Evolutionary conservation across 1,284 basidiomycete genomes (phyloP), one percentile per base, ranked within the genome.

Genomic region (Vanrija sp.): DNA sequence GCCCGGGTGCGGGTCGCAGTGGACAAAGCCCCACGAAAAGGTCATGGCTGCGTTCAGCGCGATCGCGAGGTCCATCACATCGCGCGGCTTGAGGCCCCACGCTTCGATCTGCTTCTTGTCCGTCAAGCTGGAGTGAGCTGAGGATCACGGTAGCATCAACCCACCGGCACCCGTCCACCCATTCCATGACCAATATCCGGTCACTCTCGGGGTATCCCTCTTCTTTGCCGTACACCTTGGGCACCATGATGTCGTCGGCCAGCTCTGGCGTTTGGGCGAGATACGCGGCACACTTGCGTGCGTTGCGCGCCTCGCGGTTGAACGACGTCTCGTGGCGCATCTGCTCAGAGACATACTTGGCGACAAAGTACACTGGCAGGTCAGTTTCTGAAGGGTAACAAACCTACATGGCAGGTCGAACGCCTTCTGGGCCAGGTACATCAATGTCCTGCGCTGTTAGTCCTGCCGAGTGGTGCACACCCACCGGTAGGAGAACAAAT

Each of bases 1-100:
- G 2, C 89, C 91, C 0, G 83, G 83, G 64, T 83, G 77, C 2
- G 86, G 86, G 66, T 79, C 78, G 52, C 76, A 77, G 58, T 88
- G 88, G 57, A 90, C 84, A 81, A 86, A 92, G 6, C 91, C 91
- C 87, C 87, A 94, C 57, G 83, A 83, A 72, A 94, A 95, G 68
- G 91, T 91, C 79, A 92, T 81, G 54, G 89, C 88, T 23, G 89
- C 84, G 83, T 90, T 89, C 16, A 85, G 85, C 53, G 86, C 63
- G 43, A 78, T 77, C 3, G 72, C 71, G 9, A 77, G 64, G 52
- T 78, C 75, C 76, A 78, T 77, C 1, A 74, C 73, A 34, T 83
- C 81, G 55, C 82, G 79, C 15, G 84, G 77, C 8, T 71, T 72
- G 43, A 80, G 65, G 6, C 65, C 71, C 75, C 68, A 76, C 28